Evolutionary conservation across 495 filamentous ascomycete genomes (phyloP), one percentile per base, ranked within the genome.

Genomic region (Daldinia childiae): DNA sequence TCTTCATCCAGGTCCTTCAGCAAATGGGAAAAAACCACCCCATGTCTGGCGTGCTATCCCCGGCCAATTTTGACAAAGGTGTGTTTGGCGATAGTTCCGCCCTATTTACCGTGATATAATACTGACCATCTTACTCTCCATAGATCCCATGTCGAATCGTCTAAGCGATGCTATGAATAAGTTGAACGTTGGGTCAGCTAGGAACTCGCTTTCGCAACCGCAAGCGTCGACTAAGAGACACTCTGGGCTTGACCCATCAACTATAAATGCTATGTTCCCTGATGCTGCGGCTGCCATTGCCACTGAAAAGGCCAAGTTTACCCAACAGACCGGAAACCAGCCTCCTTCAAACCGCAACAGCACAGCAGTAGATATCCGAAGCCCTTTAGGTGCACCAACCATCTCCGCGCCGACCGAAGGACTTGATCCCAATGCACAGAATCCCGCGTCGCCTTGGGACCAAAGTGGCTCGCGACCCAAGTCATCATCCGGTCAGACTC

Each of bases 231-330:
- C 90, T 45, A 98, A 97, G 84, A 90, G 95, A 61, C 95, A 95
- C 78, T 98, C 95, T 30, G 94, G 89, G 15, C 88, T 98, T 41
- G 95, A 98, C 76, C 83, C 93, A n/a, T 90, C 89, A 36, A 93
- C 92, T n/a, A 97, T 98, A 78, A 95, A 97, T 82, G 93, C 93
- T 71, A 98, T 99, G 95, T 99, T 99, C 78, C 95, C 95, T 5
- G 95, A 98, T 84, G 95, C 95, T 24, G 96, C 95, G 2, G 96
- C 95, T 14, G 96, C 96, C 14, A 98, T 99, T 79, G 94, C 94
- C 30, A 95, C 94, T 57, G 95, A 99, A 82, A 97, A 97, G 83
- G 94, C 93, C 57, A 94, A 97, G 80, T 98, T 97, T 77, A 94
- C 93, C 11, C 93, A 97, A 78, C 91, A 95, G 79, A 97, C 93